Evolutionary conservation across 2,329 filamentous ascomycete genomes (phyloP), one percentile per base, ranked within the genome.

Genomic region (Mycosphaerella sp.): DNA sequence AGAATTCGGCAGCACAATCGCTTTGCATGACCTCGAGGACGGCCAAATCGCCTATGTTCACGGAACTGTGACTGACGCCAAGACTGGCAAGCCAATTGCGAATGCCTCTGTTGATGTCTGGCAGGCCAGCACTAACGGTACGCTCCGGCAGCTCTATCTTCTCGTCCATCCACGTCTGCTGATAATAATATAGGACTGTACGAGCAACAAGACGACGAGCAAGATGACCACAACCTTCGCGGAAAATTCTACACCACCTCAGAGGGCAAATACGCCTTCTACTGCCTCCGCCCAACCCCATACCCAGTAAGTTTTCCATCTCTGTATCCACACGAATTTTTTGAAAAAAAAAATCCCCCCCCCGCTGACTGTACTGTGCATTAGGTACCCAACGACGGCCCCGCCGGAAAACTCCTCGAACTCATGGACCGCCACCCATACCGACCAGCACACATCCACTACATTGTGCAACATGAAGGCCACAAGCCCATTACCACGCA

Each of bases 401-500:
- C 57, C 21, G 57, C 55, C 10, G 80, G 81, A 2, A 78, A 77
- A 60, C 62, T 84, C 3, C 64, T 85, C 35, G 62, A 79, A 45
- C 61, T 82, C 8, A 69, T 84, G 59, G 81, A 84, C 55, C 71
- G 81, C 54, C 80, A 84, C 66, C 79, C 80, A 2, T 79, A 75
- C 62, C 66, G 81, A 30, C 81, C 81, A 14, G 81, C 80, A 30
- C 81, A 85, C 61, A 84, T 85, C 51, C 81, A 84, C 39, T 56
- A 54, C 21, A 59, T 59, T 34, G 56, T 54, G 13, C 46, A 51
- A 17, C 25, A 73, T 75, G 10, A 73, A 78, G 78, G 78, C 6
- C 82, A 84, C 72, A 85, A 81, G 62, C 75, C 83, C 0, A 76
- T 94, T 42, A 85, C 84, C 0, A 89, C 86, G 1, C 87, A 93